Evolutionary conservation across 805 yeast genomes (phyloP).

Genomic region (Kazachstania bromeliacearum): DNA sequence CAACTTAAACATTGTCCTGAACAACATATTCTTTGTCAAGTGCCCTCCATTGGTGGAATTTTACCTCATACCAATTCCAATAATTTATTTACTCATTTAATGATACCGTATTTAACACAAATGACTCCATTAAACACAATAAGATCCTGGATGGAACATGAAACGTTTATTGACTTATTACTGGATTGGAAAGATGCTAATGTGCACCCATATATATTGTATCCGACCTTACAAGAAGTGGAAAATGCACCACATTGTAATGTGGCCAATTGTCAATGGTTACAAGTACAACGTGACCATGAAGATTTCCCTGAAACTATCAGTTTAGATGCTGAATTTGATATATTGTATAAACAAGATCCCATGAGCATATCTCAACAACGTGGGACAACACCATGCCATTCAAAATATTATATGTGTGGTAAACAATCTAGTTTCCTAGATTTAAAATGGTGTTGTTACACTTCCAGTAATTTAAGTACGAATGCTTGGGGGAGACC

Average conservation of each 20-base stretch:
- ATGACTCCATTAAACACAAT: too few relatives aligned
- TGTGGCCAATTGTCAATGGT: too few relatives aligned
- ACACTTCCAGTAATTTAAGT: conserved; percentile 69
- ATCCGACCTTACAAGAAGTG: conserved; percentile 22
- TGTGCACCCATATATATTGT: conserved; percentile 16
- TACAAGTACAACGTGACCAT: too few relatives aligned
- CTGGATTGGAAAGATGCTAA: too few relatives aligned
- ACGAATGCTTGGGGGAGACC: conserved; percentile 71
- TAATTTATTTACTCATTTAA: conserved; percentile 19
- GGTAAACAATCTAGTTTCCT: conserved; percentile 25
- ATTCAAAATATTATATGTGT: conserved; percentile 58
- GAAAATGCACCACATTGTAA: too few relatives aligned
- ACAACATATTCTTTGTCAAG: conserved; percentile 26
- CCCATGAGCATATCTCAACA: conserved; percentile 1
- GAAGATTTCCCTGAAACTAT: too few relatives aligned
- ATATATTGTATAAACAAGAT: conserved; percentile 20
- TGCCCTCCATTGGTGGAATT: conserved; percentile 27
- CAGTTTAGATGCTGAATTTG: too few relatives aligned
- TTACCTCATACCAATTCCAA: conserved; percentile 9
- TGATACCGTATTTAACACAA: too few relatives aligned
- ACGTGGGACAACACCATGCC: conserved; percentile 37
- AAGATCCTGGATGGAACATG: conserved; percentile 7
- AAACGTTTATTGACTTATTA: too few relatives aligned
- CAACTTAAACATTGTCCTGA: too few relatives aligned
- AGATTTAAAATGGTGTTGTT: conserved; percentile 51